Evolutionary conservation across 2,329 filamentous ascomycete genomes (phyloP), one percentile per base, ranked within the genome.

Genomic region (Torrubiella hemipterigena): DNA sequence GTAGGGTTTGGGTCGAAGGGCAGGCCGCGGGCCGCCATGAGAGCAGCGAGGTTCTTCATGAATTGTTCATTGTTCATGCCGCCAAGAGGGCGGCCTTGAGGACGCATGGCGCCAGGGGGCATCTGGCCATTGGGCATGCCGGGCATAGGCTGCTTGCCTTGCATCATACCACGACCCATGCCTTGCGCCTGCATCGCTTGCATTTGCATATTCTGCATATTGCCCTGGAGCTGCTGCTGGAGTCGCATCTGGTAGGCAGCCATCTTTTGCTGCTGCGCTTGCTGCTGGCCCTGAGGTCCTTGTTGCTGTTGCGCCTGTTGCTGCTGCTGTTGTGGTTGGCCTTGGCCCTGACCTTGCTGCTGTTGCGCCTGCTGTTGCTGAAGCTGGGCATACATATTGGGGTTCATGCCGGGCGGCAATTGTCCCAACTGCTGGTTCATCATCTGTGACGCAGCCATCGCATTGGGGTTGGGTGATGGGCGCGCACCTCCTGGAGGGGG

Each of bases 231-330:
- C 46, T 87, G 82, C 34, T 80, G 74, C 46, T 93, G 82, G 31
- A 93, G 56, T 38, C 83, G 80, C 73, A 93, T 81, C 44, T 93
- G 83, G 47, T 93, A 89, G 29, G 79, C 59, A 34, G 74, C 67
- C 52, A 85, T 69, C 46, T 85, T 80, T 41, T 85, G 77, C 46
- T 83, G 78, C 24, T 83, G 79, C 39, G 81, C 43, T 37, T 39
- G 30, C 17, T 38, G 33, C 23, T 54, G 40, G 36, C 51, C 54
- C 15, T 43, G 40, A n/a, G 39, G 35, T 10, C 44, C 45, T 8
- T 42, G 43, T 3, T 47, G 46, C 23, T 50, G 49, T 18, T 51
- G 50, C 7, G 47, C 46, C 16, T 50, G 48, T 28, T 58, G 60
- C 20, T 56, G 52, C 21, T 61, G 51, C 27, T 46, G 48, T 27